phyloP scores from a whole-genome alignment of 2,329 filamentous ascomycete species.

The Lomentospora prolificans region DNA sequence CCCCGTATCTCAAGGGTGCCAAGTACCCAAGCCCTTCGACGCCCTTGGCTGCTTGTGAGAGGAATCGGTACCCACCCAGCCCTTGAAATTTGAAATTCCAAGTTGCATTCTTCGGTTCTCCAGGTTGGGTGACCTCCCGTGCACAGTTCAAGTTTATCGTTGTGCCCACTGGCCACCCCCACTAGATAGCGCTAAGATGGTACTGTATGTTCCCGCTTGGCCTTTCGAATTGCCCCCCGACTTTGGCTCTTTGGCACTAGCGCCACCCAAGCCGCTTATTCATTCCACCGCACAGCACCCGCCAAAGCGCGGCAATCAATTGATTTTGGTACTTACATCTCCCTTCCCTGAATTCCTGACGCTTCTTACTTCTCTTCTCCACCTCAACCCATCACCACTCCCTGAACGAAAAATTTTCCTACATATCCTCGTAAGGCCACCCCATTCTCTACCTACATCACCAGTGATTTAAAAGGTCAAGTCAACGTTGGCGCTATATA shows the following conservation, averaged over 20 bases:
- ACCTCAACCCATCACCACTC: background rate
- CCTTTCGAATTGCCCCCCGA: background rate
- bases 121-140: too few species aligned
- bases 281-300: too few species aligned
- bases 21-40: too few species aligned
- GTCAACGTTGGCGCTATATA: background rate
- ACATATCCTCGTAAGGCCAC: slow-evolving; percentile 8
- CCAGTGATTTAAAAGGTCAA: background rate
- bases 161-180: too few species aligned
- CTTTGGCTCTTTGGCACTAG: background rate
- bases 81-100: too few species aligned
- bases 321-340: background rate
- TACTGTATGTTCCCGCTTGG: background rate
- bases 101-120: too few species aligned
- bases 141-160: too few species aligned
- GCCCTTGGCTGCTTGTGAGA: too few species aligned
- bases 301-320: too few species aligned
- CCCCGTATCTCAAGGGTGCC: too few species aligned
- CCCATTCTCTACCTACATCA: background rate
- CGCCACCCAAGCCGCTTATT: background rate
- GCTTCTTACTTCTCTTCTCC: slow-evolving; percentile 6
- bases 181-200: too few species aligned
- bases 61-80: too few species aligned
- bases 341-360: slow-evolving; percentile 5
- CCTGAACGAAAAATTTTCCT: slow-evolving; percentile 5